Percentiles rank a stretch among this genome's conserved stretches.
phyloP scores from a whole-genome alignment of 75 land plant species.

The Picea glauca region DNA sequence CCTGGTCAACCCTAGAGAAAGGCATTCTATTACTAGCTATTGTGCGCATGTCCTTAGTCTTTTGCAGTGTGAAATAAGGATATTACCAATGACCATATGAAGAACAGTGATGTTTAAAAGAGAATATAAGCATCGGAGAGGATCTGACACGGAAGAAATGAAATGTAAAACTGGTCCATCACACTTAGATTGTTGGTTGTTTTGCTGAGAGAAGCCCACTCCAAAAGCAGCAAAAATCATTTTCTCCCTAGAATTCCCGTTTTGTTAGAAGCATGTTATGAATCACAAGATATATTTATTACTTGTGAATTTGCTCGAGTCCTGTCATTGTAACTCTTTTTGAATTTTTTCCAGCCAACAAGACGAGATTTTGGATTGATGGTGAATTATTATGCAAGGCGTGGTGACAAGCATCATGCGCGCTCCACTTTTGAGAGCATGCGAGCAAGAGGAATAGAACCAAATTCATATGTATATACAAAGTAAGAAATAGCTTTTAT shows the following conservation, averaged over 20 bases:
- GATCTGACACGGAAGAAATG: neutral
- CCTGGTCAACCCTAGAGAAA: neutral
- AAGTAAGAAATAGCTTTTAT: slow-evolving; percentile 41
- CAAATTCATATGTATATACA: slow-evolving; percentile 76
- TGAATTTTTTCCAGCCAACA: slow-evolving; percentile 55
- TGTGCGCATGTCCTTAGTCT: neutral
- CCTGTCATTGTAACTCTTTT: slow-evolving; percentile 1
- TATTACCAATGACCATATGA: neutral
- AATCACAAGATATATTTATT: neutral
- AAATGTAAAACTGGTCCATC: neutral
- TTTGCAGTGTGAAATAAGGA: neutral
- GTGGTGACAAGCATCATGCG: slow-evolving; percentile 95
- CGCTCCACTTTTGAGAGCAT: slow-evolving; percentile 87
- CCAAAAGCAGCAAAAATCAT: neutral
- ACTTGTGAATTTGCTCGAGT: neutral
- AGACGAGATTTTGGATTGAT: slow-evolving; percentile 83
- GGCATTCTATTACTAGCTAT: slow-evolving; percentile 2
- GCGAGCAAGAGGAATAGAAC: slow-evolving; percentile 91
- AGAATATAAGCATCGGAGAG: neutral
- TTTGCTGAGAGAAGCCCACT: neutral
- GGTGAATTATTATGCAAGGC: slow-evolving; percentile 85
- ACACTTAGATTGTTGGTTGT: neutral
- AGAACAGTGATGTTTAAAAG: neutral
- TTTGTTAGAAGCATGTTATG: neutral
- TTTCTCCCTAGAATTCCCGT: neutral